Percentiles rank a stretch among this genome's conserved stretches.
These are phyloP conservation scores for Phytophthora citricola DNA, from an alignment of 352 stramenopile species.

Conservation along the genomic window DNA sequence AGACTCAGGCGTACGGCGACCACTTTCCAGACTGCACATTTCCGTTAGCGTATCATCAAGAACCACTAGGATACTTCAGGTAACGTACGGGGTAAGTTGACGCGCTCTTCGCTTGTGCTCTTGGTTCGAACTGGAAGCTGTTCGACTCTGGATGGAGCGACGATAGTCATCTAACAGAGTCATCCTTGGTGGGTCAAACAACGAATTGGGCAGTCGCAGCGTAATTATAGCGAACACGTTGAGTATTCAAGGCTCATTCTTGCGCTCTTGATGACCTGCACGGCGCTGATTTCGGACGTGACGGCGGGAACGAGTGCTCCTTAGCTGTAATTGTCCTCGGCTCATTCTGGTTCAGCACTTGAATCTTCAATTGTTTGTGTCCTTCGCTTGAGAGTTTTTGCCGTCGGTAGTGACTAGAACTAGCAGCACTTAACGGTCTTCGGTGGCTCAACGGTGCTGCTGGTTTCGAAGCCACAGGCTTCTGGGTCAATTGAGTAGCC, in stretches of 20 bases:
- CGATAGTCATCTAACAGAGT: constrained; percentile 76
- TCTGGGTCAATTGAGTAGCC: background rate
- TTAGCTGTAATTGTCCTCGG: background rate
- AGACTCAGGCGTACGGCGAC: constrained; percentile 29
- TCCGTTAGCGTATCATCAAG: background rate
- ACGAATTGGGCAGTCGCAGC: constrained; percentile 3
- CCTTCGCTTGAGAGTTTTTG: constrained; percentile 10
- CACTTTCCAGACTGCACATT: constrained; percentile 13
- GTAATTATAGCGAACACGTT: constrained; percentile 29
- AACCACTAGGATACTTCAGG: background rate
- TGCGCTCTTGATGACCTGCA: constrained; percentile 10
- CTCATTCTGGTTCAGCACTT: constrained; percentile 7
- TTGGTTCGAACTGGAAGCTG: constrained; percentile 24
- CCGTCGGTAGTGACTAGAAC: background rate
- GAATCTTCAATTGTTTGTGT: constrained; percentile 14
- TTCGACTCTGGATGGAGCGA: constrained; percentile 48
- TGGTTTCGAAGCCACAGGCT: background rate
- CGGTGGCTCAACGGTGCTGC: background rate
- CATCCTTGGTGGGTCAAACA: constrained; percentile 34
- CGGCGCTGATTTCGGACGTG: constrained; percentile 29
- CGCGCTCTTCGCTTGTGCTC: constrained; percentile 33
- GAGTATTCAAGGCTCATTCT: background rate
- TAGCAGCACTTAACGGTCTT: constrained; percentile 21
- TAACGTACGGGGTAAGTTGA: constrained; percentile 55
- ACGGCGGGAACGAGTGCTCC: constrained; percentile 10